Base-by-base conservation (phyloP, 192 early-diverging fungal genomes). In the Coemansia sp. region DNA sequence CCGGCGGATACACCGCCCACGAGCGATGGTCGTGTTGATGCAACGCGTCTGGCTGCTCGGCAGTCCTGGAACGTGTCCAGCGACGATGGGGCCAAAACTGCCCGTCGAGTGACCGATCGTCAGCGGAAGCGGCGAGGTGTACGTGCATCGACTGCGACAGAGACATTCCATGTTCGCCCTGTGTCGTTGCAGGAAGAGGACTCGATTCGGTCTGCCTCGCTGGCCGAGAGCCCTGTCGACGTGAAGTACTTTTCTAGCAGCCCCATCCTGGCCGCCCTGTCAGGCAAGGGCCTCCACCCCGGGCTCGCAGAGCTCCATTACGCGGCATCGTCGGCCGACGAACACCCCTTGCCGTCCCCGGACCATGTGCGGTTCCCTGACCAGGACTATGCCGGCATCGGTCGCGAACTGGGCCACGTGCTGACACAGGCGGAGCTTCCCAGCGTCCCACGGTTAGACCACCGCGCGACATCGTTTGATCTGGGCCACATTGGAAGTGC, bases 401-500 rank as follows among this genome's bases (percentile, higher is more conserved):
- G n/a, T 10, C n/a, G 19, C 18, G 7, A 1, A n/a, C 13, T n/a
- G n/a, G n/a, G n/a, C n/a, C n/a, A n/a, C n/a, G n/a, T n/a, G n/a
- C n/a, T n/a, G n/a, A n/a, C n/a, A n/a, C n/a, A n/a, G n/a, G n/a
- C n/a, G 18, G 14, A 27, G 26, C 8, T 20, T 2, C 12, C 23
- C 23, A n/a, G 22, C 11, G 9, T 13, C 5, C 42, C 19, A 10
- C n/a, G 29, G 0, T 56, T 63, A 34, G 67, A 63, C 19, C 62
- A 72, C 43, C 46, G 69, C 13, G 69, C 69, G 6, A 72, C 53
- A 16, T 72, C 69, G 32, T 72, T 72, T 44, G 69, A 72, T 21
- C 35, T 72, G 38, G 62, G 69, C 2, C 57, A 36, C 31, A 61
- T 65, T 23, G 49, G 69, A 7, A n/a, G n/a, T n/a, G n/a, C n/a